A percentile compares a stretch with the other conserved stretches of the same genome.
These are phyloP conservation scores for Biscutella laevigata DNA, from an alignment of 441 rosid genomes.

Conservation along the genomic window DNA sequence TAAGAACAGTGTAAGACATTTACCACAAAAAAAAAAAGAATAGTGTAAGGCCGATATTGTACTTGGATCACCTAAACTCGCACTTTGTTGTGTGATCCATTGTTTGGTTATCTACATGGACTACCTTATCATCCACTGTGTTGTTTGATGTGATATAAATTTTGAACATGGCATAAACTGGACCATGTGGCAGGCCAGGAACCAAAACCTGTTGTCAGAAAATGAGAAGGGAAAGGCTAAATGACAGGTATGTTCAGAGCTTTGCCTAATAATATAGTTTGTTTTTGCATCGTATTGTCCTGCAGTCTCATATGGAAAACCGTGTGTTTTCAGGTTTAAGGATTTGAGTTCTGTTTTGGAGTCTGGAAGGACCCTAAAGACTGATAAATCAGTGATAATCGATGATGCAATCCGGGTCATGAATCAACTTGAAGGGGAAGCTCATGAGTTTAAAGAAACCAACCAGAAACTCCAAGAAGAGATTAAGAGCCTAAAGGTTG, in stretches of 20 bases:
- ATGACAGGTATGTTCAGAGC: slow-evolving; percentile 44
- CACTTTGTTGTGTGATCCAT: slow-evolving; percentile 1
- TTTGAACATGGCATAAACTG: slow-evolving; percentile 46
- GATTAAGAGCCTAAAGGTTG: slow-evolving; percentile 71
- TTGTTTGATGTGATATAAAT: slow-evolving; percentile 16
- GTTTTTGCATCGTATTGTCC: neutral
- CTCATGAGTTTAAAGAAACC: slow-evolving; percentile 69
- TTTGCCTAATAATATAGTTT: neutral
- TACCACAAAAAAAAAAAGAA: too few relatives aligned
- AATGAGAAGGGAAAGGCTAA: slow-evolving; percentile 71
- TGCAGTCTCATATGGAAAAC: neutral
- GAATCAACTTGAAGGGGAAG: slow-evolving; percentile 60
- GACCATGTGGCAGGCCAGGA: slow-evolving; percentile 44
- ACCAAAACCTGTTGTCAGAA: slow-evolving; percentile 82
- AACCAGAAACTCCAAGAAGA: slow-evolving; percentile 68
- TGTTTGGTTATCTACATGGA: neutral
- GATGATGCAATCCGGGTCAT: slow-evolving; percentile 72
- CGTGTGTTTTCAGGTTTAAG: slow-evolving; percentile 46
- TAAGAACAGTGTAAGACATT: too few relatives aligned
- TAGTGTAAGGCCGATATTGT: too few relatives aligned
- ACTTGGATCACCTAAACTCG: neutral
- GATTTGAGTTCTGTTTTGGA: slow-evolving; percentile 76
- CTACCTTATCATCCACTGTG: neutral
- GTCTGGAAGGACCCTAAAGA: slow-evolving; percentile 49
- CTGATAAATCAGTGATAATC: slow-evolving; percentile 59